Percentiles rank a stretch among this genome's conserved stretches.
phyloP scores from a whole-genome alignment of 2,329 filamentous ascomycete species.

The Ceratocystis harringtonii region DNA sequence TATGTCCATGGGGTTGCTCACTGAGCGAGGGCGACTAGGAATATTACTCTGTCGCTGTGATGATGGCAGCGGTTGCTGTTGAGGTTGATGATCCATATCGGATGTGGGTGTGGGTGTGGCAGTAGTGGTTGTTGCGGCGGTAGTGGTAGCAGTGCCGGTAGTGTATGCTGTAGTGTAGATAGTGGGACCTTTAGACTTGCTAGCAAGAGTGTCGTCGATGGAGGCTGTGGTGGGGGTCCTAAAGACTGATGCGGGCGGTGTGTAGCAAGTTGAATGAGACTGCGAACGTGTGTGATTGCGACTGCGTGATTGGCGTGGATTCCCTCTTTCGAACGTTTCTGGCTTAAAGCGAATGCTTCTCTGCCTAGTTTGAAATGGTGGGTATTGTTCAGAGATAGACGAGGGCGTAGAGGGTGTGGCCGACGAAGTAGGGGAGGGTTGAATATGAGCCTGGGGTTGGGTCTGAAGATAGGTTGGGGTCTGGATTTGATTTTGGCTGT shows the following conservation, averaged over 20 bases:
- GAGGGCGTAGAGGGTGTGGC: too few relatives aligned
- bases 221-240: not conserved
- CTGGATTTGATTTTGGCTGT: not conserved
- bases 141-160: not conserved
- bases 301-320: not conserved
- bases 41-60: not conserved
- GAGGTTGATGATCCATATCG: not conserved
- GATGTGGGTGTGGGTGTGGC: not conserved
- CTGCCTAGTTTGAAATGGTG: not conserved
- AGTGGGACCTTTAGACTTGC: not conserved
- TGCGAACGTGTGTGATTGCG: not conserved
- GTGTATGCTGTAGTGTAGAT: not conserved
- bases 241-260: not conserved
- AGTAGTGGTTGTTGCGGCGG: not conserved
- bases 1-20: not conserved
- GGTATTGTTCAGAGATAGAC: not conserved
- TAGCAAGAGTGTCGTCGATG: not conserved
- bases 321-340: not conserved
- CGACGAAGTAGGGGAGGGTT: not conserved
- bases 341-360: constrained; percentile 1
- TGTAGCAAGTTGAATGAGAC: not conserved
- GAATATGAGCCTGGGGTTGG: not conserved
- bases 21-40: not conserved
- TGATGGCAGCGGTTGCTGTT: not conserved
- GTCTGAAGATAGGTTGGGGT: not conserved